Evolutionary conservation across 805 yeast genomes (phyloP).

Genomic region (Danielozyma ontarioensis): DNA sequence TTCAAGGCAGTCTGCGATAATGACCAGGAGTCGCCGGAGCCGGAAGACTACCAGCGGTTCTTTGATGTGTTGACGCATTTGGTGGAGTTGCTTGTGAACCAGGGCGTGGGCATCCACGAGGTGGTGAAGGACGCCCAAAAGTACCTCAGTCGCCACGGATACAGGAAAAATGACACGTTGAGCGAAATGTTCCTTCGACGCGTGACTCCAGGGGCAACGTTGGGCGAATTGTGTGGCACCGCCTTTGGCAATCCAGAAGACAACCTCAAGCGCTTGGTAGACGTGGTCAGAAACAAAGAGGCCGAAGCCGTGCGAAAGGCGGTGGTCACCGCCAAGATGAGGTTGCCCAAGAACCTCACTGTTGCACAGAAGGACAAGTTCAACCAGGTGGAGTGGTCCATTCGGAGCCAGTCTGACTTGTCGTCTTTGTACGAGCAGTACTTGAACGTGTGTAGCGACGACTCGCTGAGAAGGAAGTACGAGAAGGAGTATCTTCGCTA

Average conservation of each 20-base stretch:
- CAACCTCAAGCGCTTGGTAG: slow-evolving; percentile 41
- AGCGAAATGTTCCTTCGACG: slow-evolving; percentile 45
- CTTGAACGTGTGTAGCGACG: slow-evolving; percentile 57
- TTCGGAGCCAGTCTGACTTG: slow-evolving; percentile 47
- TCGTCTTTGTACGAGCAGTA: slow-evolving; percentile 50
- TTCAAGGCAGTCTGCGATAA: slow-evolving; percentile 38
- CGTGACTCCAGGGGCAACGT: slow-evolving; percentile 49
- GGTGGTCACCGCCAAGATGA: slow-evolving; percentile 45
- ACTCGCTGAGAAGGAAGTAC: slow-evolving; percentile 46
- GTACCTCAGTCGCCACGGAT: slow-evolving; percentile 36
- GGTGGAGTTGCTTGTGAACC: slow-evolving; percentile 35
- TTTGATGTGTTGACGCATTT: slow-evolving; percentile 45
- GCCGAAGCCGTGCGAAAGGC: slow-evolving; percentile 32
- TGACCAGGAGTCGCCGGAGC: slow-evolving; percentile 31
- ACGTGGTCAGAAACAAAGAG: slow-evolving; percentile 37
- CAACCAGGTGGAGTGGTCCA: slow-evolving; percentile 39
- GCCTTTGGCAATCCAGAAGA: slow-evolving; percentile 40
- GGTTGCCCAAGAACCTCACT: slow-evolving; percentile 39
- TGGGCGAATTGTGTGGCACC: slow-evolving; percentile 49
- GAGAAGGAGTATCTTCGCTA: slow-evolving; percentile 62
- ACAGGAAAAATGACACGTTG: slow-evolving; percentile 23
- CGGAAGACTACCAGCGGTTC: no score
- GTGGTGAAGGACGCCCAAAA: slow-evolving; percentile 41
- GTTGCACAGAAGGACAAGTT: slow-evolving; percentile 33
- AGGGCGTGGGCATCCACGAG: slow-evolving; percentile 45